Conservation (phyloP, 805 yeast species). For the Zygosaccharomyces lentus region DNA sequence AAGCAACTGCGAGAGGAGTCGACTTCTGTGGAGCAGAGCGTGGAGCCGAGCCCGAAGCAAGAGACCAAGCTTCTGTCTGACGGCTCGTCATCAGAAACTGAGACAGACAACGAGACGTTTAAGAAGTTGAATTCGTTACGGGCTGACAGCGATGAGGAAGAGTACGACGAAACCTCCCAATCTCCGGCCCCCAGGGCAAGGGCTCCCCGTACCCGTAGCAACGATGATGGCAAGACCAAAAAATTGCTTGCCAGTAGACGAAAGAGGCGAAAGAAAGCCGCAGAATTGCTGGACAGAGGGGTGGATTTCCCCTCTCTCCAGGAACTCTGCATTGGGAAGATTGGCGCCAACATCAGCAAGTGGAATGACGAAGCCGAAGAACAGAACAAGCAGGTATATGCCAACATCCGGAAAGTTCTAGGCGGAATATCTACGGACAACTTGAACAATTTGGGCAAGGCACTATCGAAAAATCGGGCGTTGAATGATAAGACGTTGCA, state of each 20-base stretch:
- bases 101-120: conserved; percentile 12
- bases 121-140: conserved; percentile 8
- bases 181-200: background rate
- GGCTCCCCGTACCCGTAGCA: background rate
- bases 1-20: conserved; percentile 12
- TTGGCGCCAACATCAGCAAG: conserved; percentile 43
- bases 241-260: conserved; percentile 56
- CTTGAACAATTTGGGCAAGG: conserved; percentile 65
- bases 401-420: conserved; percentile 51
- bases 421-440: conserved; percentile 83
- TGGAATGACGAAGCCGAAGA: conserved; percentile 21
- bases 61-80: conserved; percentile 4
- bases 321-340: conserved; percentile 68
- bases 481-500: conserved; percentile 66
- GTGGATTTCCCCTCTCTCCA: conserved; percentile 67
- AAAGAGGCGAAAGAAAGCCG: conserved; percentile 73
- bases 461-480: conserved; percentile 78
- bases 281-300: conserved; percentile 72
- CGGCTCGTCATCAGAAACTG: conserved; percentile 15
- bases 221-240: conserved; percentile 6
- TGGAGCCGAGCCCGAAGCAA: background rate
- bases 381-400: conserved; percentile 13
- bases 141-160: conserved; percentile 26
- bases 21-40: background rate
- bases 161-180: conserved; percentile 11